phyloP scores from a whole-genome alignment of 805 yeast species.

The Grigorovia transvaalensis region DNA sequence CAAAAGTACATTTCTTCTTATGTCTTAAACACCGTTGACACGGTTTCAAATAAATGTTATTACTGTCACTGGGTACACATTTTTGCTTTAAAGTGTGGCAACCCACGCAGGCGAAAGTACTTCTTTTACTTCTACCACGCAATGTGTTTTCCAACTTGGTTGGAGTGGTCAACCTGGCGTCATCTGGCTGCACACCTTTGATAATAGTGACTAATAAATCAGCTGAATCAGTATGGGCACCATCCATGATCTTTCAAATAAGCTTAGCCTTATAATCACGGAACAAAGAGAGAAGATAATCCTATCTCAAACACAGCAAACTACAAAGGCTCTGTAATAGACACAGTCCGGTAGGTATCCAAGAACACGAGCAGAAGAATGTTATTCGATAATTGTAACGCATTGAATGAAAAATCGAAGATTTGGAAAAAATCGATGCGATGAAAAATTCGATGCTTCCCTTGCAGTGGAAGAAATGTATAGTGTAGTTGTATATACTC shows the following conservation, averaged over 20 bases:
- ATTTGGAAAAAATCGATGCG: too few species aligned
- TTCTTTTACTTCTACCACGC: conserved; percentile 24
- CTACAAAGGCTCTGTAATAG: too few species aligned
- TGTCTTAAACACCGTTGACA: conserved; percentile 67
- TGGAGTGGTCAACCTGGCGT: conserved; percentile 15
- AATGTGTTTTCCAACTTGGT: conserved; percentile 14
- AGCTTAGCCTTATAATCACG: not conserved
- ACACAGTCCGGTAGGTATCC: too few species aligned
- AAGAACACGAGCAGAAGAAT: too few species aligned
- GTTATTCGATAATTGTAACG: too few species aligned
- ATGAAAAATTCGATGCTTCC: too few species aligned
- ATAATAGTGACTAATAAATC: conserved; percentile 6
- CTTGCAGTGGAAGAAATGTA: too few species aligned
- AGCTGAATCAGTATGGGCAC: not conserved
- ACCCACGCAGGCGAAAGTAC: conserved; percentile 27
- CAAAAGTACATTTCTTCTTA: conserved; percentile 55
- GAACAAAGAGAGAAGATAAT: not conserved
- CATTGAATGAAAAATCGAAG: too few species aligned
- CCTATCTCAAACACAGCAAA: not conserved
- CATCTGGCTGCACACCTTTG: conserved; percentile 18
- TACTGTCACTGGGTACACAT: conserved; percentile 53
- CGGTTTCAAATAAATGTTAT: conserved; percentile 45
- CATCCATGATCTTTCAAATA: not conserved
- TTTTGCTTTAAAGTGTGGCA: conserved; percentile 79
- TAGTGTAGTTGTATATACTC: too few species aligned